These are phyloP conservation scores for Yamadazyma siamensis DNA, from an alignment of 1,139 yeast species.

Conservation along the genomic window DNA sequence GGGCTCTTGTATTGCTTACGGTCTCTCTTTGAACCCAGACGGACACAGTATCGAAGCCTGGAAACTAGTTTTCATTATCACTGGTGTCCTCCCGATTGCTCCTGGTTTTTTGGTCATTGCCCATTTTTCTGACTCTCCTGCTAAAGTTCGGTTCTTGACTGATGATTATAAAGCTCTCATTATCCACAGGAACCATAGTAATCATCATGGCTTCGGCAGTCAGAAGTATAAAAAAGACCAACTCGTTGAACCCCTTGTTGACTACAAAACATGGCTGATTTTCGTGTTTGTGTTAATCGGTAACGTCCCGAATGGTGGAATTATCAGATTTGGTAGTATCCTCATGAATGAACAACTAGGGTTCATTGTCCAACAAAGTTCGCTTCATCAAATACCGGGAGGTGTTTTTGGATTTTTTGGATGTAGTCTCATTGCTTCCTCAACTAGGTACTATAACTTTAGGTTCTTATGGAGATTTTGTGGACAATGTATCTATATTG, in stretches of 20 bases:
- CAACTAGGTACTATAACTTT: slow-evolving; percentile 24
- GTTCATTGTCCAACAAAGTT: slow-evolving; percentile 24
- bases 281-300: slow-evolving; percentile 22
- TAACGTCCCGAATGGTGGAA: slow-evolving; percentile 36
- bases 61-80: slow-evolving; percentile 29
- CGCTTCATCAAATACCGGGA: slow-evolving; percentile 31
- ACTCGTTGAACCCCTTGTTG: slow-evolving; percentile 50
- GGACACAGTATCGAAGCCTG: slow-evolving; percentile 22
- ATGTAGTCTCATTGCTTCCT: slow-evolving; percentile 35
- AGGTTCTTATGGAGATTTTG: slow-evolving; percentile 43
- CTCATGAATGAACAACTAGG: slow-evolving; percentile 45
- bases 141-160: slow-evolving; percentile 35
- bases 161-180: slow-evolving; percentile 43
- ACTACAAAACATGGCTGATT: slow-evolving; percentile 43
- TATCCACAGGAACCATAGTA: slow-evolving; percentile 32
- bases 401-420: slow-evolving; percentile 42
- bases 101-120: slow-evolving; percentile 22
- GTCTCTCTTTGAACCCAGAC: slow-evolving; percentile 15
- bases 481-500: slow-evolving; percentile 31
- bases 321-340: slow-evolving; percentile 42
- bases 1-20: slow-evolving; percentile 27
- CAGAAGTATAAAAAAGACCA: slow-evolving; percentile 52
- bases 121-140: slow-evolving; percentile 29
- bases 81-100: slow-evolving; percentile 27
- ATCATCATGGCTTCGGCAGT: slow-evolving; percentile 57